Base-by-base conservation (phyloP, 1,284 basidiomycete genomes). In the Cronartium ribicola region DNA sequence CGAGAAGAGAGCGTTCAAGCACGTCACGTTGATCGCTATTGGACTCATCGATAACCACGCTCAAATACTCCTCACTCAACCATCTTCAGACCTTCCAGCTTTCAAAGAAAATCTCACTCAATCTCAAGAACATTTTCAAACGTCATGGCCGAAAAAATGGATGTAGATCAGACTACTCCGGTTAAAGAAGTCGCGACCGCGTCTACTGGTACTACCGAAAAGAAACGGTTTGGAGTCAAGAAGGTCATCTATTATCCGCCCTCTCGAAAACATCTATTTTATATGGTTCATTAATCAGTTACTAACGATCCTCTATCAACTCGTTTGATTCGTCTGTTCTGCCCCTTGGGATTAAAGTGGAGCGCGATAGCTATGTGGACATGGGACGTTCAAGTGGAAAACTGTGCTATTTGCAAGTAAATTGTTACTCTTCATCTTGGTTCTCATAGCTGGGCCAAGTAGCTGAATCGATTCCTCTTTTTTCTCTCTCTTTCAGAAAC, bases 401-500 rank as follows among this genome's bases (percentile, higher is more conserved):
- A 74, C 67, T 74, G 71, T 44, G 71, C 71, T 11, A 74, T 74
- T 59, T 74, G 71, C 64, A 57, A 65, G 71, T 67, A 14, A 44
- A 39, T 65, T 65, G n/a, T n/a, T 14, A 11, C 44, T 3, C 17
- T 37, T 17, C 10, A 41, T 61, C 22, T 43, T 60, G 61, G 39
- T 67, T 14, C 5, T 36, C 62, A 51, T n/a, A n/a, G n/a, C n/a
- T 29, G 44, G 36, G 55, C 13, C 0, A 65, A 5, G 4, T 48
- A 44, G 22, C 51, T 11, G 20, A 43, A 65, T 1, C 14, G 17
- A 17, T 39, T 10, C 43, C 59, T 76, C 92, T 55, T 41, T 13
- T 8, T n/a, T n/a, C n/a, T n/a, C 22, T 2, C 59, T n/a, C 79
- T 92, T 93, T 63, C 85, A 87, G 91, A 80, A 95, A 94, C 82